Percentiles rank a stretch among this genome's conserved stretches.
Conservation (phyloP, 2,329 filamentous ascomycete genomes). For the Xylaria sp. region DNA sequence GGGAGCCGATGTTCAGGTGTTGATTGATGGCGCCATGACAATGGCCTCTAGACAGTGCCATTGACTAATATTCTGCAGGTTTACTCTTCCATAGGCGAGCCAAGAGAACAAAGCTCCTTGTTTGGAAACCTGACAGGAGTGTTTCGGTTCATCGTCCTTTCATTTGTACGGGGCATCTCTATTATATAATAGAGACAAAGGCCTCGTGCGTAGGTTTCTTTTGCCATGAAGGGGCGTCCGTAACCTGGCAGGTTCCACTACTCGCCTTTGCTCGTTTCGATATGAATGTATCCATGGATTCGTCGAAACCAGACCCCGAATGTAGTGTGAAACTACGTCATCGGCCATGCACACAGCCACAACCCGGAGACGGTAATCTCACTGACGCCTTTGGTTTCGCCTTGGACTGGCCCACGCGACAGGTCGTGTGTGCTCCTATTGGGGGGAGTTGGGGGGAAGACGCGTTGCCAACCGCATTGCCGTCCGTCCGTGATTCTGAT, state of each 20-base stretch:
- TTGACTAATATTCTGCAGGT: background rate
- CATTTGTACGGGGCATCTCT: background rate
- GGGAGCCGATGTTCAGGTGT: too few species aligned
- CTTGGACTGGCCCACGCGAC: slow-evolving; percentile 3
- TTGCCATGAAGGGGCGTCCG: background rate
- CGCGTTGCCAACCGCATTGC: background rate
- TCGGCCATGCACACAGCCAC: background rate
- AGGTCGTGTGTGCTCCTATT: background rate
- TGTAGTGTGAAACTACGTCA: background rate
- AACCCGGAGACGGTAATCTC: background rate
- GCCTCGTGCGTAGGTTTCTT: background rate
- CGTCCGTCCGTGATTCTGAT: background rate
- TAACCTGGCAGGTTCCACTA: background rate
- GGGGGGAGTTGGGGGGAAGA: background rate
- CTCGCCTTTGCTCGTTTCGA: too few species aligned
- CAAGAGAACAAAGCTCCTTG: slow-evolving; percentile 13
- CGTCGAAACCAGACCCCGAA: background rate
- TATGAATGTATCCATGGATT: too few species aligned
- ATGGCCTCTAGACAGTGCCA: background rate
- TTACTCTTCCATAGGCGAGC: background rate
- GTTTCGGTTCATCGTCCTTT: slow-evolving; percentile 4
- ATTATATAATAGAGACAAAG: background rate
- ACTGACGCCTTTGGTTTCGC: slow-evolving; percentile 8
- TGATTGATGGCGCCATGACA: background rate
- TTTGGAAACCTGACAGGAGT: background rate